Evolutionary conservation across 139 green algal species (phyloP).

Genomic region (Chlorella ohadii): DNA sequence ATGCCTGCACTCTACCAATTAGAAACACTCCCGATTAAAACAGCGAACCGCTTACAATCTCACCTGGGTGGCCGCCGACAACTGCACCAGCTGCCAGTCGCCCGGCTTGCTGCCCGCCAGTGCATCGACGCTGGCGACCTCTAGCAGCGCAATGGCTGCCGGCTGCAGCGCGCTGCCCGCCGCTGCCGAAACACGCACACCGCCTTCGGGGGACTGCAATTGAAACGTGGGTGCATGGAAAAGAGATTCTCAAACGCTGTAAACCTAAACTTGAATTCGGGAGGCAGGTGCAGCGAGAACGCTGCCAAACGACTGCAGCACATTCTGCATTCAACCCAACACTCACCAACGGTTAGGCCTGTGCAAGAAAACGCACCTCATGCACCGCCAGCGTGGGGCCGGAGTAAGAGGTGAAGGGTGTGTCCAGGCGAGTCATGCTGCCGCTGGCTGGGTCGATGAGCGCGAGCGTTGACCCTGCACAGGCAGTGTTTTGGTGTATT

Average conservation of each 20-base stretch:
- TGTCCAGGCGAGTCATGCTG: neutral
- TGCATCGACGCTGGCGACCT: conserved; percentile 36
- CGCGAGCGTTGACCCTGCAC: conserved; percentile 9
- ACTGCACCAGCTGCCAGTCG: conserved; percentile 36
- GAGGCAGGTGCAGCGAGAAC: no score
- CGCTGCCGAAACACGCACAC: neutral
- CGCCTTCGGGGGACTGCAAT: neutral
- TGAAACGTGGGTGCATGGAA: neutral
- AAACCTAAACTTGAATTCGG: no score
- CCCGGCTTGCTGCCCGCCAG: conserved; percentile 33
- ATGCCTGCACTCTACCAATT: no score
- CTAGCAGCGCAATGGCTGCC: conserved; percentile 45
- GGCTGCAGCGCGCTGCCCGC: conserved; percentile 37
- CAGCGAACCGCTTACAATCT: no score
- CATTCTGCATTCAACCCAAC: no score
- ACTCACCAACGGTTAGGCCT: no score
- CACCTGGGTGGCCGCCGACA: neutral
- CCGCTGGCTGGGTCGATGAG: conserved; percentile 18
- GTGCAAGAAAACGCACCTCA: neutral
- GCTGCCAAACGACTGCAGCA: no score
- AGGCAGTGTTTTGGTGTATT: no score
- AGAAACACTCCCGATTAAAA: no score
- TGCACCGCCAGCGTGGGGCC: conserved; percentile 14
- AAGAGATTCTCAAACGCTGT: no score
- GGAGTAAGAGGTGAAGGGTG: conserved; percentile 15